A percentile compares a stretch with the other conserved stretches of the same genome.
Evolutionary conservation across 495 filamentous ascomycete species (phyloP).

Genomic region (Penicillium steckii): DNA sequence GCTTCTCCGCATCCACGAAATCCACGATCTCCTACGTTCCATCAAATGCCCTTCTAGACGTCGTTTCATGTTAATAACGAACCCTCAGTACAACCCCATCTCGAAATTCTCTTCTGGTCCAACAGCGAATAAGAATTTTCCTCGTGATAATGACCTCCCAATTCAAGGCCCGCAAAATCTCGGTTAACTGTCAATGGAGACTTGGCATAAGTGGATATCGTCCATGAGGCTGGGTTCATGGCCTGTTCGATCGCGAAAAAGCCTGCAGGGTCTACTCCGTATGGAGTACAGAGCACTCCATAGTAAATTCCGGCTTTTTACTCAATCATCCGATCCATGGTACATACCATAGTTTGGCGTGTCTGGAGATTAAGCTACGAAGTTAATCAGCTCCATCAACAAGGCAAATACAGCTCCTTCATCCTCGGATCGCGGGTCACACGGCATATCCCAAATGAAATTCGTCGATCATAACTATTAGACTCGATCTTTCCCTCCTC

Average conservation of each 20-base stretch:
- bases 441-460: neutral
- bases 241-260: neutral
- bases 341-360: conserved; percentile 1
- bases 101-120: neutral
- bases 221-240: neutral
- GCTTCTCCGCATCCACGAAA: conserved; percentile 8
- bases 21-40: conserved; percentile 4
- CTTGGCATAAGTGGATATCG: conserved; percentile 1
- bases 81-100: neutral
- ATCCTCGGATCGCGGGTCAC: neutral
- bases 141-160: neutral
- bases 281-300: too few species aligned
- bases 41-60: neutral
- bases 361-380: neutral
- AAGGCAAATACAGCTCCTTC: neutral
- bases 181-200: neutral
- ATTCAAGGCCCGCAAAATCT: neutral
- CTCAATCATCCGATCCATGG: conserved; percentile 5
- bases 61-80: conserved; percentile 17
- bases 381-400: neutral
- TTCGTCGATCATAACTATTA: conserved; percentile 5
- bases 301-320: conserved; percentile 1
- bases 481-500: neutral
- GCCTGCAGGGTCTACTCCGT: too few species aligned
- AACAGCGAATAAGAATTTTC: neutral